Base-by-base conservation (phyloP, 2,329 filamentous ascomycete genomes). In the Corniculantispora saksenae region DNA sequence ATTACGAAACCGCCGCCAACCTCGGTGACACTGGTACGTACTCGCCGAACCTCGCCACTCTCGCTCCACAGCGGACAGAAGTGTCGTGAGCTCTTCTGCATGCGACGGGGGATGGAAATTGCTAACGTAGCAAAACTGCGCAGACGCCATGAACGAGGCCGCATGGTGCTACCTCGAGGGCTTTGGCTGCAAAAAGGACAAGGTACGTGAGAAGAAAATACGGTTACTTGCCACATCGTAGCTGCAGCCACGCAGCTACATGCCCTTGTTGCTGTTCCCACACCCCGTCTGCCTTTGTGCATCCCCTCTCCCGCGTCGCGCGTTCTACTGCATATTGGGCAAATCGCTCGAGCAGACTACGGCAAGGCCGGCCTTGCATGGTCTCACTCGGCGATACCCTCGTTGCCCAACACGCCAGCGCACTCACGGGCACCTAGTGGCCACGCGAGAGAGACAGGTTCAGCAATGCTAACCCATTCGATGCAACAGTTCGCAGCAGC, bases 161-260 rank as follows among this genome's bases (percentile, higher is more conserved):
- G 95, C 89, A 43, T 97, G 93, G 93, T 99, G 95, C 81, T 98
- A 95, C 83, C 79, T 96, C 32, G 91, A 97, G 75, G 95, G 95
- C n/a, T 97, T 97, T 78, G 95, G 95, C 40, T 94, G 93, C 74
- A 95, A 93, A 78, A 99, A 98, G 78, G 94, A 99, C 82, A 98
- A 97, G 91, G 94, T 97, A 84, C 79, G 92, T 86, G 19, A 1
- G 21, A 15, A 17, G 27, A 15, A 13, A 7, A 38, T n/a, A n/a
- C n/a, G n/a, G n/a, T 38, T 38, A 13, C 35, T 8, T 38, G 35
- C 35, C 35, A 38, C 35, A 38, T 38, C 35, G 35, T 38, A 7
- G 35, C 35, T 48, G 45, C 45, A 17, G 45, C n/a, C 45, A 48
- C 23, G 23, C 48, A 27, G 48, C 48, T 51, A 21, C 48, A 48